Percentiles rank a stretch among this genome's conserved stretches.
phyloP scores from a whole-genome alignment of 2,329 filamentous ascomycete genomes.

The Phaeoacremonium minimum region DNA sequence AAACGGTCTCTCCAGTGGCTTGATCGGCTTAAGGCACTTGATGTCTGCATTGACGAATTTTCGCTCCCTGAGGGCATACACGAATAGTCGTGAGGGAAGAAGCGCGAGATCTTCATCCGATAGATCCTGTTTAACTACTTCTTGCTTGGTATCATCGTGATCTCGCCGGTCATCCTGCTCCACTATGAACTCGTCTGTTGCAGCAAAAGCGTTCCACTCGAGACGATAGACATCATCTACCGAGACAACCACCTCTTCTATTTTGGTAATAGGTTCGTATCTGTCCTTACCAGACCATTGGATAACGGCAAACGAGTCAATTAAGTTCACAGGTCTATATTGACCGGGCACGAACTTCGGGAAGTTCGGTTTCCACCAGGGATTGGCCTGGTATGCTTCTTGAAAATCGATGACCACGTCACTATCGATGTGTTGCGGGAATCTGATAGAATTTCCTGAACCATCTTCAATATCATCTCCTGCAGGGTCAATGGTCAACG shows the following conservation, averaged over 20 bases:
- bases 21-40: slow-evolving; percentile 2
- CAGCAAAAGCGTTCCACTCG: neutral
- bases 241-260: neutral
- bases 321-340: neutral
- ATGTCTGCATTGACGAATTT: slow-evolving; percentile 5
- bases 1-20: slow-evolving; percentile 1
- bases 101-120: slow-evolving; percentile 3
- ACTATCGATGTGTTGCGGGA: slow-evolving; percentile 4
- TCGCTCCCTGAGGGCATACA: slow-evolving; percentile 5
- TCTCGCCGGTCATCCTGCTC: neutral
- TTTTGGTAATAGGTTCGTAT: neutral
- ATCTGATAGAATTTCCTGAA: neutral
- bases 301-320: neutral
- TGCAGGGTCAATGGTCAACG: slow-evolving; percentile 1
- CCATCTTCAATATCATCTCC: neutral
- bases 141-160: neutral
- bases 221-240: neutral
- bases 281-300: neutral
- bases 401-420: slow-evolving; percentile 5
- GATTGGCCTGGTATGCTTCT: slow-evolving; percentile 1
- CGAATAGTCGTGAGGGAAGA: slow-evolving; percentile 5
- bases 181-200: neutral
- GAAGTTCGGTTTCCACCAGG: slow-evolving; percentile 2
- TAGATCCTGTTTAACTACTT: neutral
- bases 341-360: neutral